Percentiles rank a stretch among this genome's conserved stretches.
phyloP scores from a whole-genome alignment of 2,329 filamentous ascomycete genomes.

The Arthrobotrys sinensis region DNA sequence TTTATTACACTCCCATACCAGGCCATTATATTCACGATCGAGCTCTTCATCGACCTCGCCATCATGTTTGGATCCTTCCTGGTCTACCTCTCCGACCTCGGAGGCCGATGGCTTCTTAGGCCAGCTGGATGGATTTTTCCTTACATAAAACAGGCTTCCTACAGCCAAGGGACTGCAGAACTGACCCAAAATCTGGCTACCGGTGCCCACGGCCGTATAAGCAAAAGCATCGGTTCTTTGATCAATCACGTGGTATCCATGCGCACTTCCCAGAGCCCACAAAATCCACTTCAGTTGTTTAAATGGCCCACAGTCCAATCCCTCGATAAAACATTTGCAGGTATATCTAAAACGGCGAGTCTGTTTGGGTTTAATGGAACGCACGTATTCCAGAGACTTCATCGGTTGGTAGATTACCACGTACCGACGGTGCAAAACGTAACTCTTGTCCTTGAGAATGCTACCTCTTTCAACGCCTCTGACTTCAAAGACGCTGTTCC shows the following conservation, averaged over 20 bases:
- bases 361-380: constrained; percentile 46
- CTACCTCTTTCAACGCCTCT: neutral
- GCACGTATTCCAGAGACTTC: constrained; percentile 34
- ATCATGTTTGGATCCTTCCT: constrained; percentile 63
- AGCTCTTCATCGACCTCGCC: constrained; percentile 63
- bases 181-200: constrained; percentile 62
- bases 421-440: constrained; percentile 19
- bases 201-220: constrained; percentile 64
- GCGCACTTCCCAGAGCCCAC: constrained; percentile 39
- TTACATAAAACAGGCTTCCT: constrained; percentile 58
- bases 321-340: constrained; percentile 31
- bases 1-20: constrained; percentile 63
- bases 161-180: constrained; percentile 57
- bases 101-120: constrained; percentile 58
- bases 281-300: constrained; percentile 26
- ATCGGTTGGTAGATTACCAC: constrained; percentile 36
- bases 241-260: constrained; percentile 44
- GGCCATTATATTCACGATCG: constrained; percentile 62
- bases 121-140: constrained; percentile 62
- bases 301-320: constrained; percentile 45
- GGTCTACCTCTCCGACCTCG: constrained; percentile 62
- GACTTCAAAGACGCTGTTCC: constrained; percentile 25
- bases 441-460: constrained; percentile 16
- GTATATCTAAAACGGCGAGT: constrained; percentile 38
- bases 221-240: constrained; percentile 41